Conservation (phyloP, 2,329 filamentous ascomycete genomes). For the Monilinia polystroma region DNA sequence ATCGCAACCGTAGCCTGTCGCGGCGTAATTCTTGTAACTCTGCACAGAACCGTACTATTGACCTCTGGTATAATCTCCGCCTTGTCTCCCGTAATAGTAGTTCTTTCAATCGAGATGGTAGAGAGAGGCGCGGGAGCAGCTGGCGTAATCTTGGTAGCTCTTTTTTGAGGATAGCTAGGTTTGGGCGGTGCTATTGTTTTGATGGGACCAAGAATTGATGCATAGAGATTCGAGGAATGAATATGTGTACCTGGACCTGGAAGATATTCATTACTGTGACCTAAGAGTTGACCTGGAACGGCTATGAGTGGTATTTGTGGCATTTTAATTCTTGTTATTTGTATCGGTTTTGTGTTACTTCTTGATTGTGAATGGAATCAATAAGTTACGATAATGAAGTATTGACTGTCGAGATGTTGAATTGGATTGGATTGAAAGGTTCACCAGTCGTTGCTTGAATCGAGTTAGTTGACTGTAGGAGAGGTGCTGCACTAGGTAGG, state of each 20-base stretch:
- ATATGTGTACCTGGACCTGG: slow-evolving; percentile 85
- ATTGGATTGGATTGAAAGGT: too few species aligned
- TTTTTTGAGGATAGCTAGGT: slow-evolving; percentile 52
- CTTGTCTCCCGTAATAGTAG: slow-evolving; percentile 41
- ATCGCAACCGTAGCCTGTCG: slow-evolving; percentile 85
- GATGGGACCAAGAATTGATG: slow-evolving; percentile 78
- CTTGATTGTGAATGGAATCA: background rate
- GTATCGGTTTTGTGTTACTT: background rate
- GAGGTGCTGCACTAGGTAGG: background rate
- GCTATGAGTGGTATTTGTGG: slow-evolving; percentile 48
- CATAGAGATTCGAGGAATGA: slow-evolving; percentile 69
- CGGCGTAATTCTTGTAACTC: slow-evolving; percentile 80
- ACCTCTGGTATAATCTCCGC: slow-evolving; percentile 80
- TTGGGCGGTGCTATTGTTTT: slow-evolving; percentile 48
- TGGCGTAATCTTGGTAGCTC: slow-evolving; percentile 57
- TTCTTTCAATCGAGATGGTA: slow-evolving; percentile 54
- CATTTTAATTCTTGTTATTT: slow-evolving; percentile 26
- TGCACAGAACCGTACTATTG: slow-evolving; percentile 75
- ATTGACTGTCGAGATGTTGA: background rate
- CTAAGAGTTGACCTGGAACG: slow-evolving; percentile 80
- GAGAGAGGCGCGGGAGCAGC: slow-evolving; percentile 47
- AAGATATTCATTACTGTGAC: slow-evolving; percentile 61
- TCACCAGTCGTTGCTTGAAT: background rate
- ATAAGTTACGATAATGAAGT: background rate
- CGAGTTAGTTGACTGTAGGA: background rate